phyloP scores from a whole-genome alignment of 2,329 filamentous ascomycete species.

The Phaeosphaeria sp. region DNA sequence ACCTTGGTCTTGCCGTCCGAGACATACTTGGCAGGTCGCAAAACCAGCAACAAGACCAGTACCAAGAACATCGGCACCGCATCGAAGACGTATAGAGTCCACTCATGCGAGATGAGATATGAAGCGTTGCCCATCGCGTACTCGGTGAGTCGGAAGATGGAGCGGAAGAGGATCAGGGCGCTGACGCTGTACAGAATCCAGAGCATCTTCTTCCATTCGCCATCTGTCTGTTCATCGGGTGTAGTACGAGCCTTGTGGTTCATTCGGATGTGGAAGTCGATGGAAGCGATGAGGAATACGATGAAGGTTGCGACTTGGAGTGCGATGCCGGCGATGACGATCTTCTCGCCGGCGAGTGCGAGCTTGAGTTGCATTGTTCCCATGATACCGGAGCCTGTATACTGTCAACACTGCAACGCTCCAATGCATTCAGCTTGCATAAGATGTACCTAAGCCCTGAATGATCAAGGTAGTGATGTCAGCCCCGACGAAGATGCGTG shows the following conservation, averaged over 20 bases:
- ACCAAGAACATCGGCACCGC: conserved; percentile 54
- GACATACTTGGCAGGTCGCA: conserved; percentile 32
- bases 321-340: conserved; percentile 42
- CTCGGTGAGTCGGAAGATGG: conserved; percentile 59
- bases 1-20: conserved; percentile 5
- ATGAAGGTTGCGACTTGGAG: conserved; percentile 44
- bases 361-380: conserved; percentile 41
- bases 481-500: conserved; percentile 35
- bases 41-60: conserved; percentile 47
- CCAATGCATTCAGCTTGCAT: no score
- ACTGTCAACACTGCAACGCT: conserved; percentile 4
- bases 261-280: conserved; percentile 41
- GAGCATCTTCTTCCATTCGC: conserved; percentile 35
- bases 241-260: conserved; percentile 11
- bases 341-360: conserved; percentile 40
- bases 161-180: conserved; percentile 58
- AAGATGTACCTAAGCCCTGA: conserved; percentile 36
- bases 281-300: conserved; percentile 36
- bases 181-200: conserved; percentile 56
- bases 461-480: conserved; percentile 39
- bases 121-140: conserved; percentile 57
- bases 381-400: conserved; percentile 39
- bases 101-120: conserved; percentile 55
- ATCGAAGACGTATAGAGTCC: conserved; percentile 58
- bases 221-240: background rate